Percentiles rank a stretch among this genome's conserved stretches.
Conservation (phyloP, 2,329 filamentous ascomycete genomes). For the Gaeumannomyces tritici region DNA sequence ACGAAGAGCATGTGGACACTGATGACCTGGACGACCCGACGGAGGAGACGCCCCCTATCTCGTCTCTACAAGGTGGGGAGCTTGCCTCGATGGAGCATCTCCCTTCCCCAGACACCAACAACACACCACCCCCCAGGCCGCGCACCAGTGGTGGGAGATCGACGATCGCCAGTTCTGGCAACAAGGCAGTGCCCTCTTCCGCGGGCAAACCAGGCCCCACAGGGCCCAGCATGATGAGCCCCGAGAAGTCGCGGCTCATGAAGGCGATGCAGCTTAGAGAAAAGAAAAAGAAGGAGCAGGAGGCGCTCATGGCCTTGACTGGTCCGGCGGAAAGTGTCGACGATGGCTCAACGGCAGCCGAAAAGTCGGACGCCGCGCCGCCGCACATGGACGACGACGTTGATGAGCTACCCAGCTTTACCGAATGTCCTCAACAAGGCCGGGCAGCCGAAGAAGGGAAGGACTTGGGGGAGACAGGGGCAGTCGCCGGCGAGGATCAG, state of each 20-base stretch:
- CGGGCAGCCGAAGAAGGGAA: background rate
- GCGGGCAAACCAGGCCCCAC: slow-evolving; percentile 22
- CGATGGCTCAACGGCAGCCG: background rate
- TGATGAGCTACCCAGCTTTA: background rate
- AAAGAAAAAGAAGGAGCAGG: slow-evolving; percentile 51
- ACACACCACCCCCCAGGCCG: slow-evolving; percentile 10
- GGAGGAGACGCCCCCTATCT: background rate
- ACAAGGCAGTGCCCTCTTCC: slow-evolving; percentile 18
- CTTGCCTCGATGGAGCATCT: background rate
- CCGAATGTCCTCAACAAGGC: background rate
- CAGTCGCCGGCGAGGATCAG: background rate
- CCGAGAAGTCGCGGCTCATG: slow-evolving; percentile 87
- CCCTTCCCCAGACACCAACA: background rate
- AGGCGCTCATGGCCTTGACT: slow-evolving; percentile 2
- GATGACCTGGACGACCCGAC: background rate
- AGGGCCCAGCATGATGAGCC: slow-evolving; percentile 53
- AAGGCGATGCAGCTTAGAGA: slow-evolving; percentile 88
- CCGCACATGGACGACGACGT: background rate
- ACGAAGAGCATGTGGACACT: background rate
- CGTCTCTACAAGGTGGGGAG: background rate
- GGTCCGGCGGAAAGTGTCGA: no score
- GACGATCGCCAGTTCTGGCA: background rate
- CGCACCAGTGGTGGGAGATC: slow-evolving; percentile 21
- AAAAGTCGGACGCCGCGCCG: background rate
- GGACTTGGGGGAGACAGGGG: background rate